phyloP scores from a whole-genome alignment of 257 asterid genomes.

The Scutellaria barbata region DNA sequence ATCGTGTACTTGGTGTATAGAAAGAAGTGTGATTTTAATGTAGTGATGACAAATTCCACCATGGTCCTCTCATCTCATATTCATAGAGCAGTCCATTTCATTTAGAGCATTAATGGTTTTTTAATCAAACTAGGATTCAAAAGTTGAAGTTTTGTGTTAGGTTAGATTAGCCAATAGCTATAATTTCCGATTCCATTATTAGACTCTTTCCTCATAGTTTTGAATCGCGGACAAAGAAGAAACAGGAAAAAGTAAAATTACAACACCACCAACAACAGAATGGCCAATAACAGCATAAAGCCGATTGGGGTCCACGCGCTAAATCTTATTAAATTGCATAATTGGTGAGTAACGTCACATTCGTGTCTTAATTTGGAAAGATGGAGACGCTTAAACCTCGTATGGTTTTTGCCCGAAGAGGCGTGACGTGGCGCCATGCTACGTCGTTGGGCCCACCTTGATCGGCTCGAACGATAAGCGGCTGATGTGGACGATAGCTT shows the following conservation, averaged over 20 bases:
- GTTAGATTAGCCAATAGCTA: background rate
- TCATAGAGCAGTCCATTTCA: background rate
- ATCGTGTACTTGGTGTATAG: no score
- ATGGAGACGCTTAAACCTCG: conserved; percentile 35
- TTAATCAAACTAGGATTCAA: background rate
- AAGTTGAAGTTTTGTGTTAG: background rate
- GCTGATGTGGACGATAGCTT: conserved; percentile 19
- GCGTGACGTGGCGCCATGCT: conserved; percentile 34
- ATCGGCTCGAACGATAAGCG: conserved; percentile 35
- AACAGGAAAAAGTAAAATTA: no score
- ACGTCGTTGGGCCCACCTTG: background rate
- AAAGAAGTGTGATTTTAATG: no score
- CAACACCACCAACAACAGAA: background rate
- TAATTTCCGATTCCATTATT: background rate
- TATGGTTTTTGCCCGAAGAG: background rate
- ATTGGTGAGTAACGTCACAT: background rate
- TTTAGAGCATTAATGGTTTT: background rate
- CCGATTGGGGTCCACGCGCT: conserved; percentile 12
- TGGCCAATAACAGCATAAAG: background rate
- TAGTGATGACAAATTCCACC: no score
- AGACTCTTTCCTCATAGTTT: background rate
- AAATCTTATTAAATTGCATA: background rate
- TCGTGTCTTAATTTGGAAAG: conserved; percentile 17
- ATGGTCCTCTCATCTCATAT: background rate
- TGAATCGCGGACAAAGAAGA: background rate